These are phyloP conservation scores for Laetiporus sulphureus DNA, from an alignment of 1,284 basidiomycete species.

Conservation along the genomic window DNA sequence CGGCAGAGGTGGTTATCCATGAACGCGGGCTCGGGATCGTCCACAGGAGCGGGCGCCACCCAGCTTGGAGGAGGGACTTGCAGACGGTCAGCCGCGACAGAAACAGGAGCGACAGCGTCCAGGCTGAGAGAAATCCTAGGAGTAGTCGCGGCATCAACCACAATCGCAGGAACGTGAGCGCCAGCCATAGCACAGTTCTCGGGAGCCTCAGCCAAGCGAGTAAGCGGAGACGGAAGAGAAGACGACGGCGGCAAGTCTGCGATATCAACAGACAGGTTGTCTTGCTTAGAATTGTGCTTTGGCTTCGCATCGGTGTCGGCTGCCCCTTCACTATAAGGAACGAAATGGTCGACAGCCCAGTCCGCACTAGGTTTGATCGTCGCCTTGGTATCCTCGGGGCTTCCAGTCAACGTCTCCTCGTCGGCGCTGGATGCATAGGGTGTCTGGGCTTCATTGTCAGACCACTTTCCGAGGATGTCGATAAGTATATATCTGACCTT, in stretches of 20 bases:
- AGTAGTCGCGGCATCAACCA: neutral
- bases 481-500: neutral
- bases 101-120: neutral
- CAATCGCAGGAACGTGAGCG: neutral
- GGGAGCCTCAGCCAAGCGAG: neutral
- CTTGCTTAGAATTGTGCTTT: too few species aligned
- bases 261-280: too few species aligned
- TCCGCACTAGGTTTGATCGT: too few species aligned
- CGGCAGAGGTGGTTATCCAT: too few species aligned
- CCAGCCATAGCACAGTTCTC: neutral
- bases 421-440: neutral
- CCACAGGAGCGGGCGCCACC: too few species aligned
- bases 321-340: too few species aligned
- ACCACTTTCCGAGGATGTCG: neutral
- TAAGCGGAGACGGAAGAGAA: neutral
- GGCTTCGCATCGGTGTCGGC: too few species aligned
- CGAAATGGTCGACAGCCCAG: too few species aligned
- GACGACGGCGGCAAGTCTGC: neutral
- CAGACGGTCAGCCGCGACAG: neutral
- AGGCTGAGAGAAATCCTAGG: neutral
- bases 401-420: neutral
- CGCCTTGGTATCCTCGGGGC: neutral
- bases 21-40: too few species aligned
- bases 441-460: neutral
- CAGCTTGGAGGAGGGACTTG: neutral